Evolutionary conservation across 495 filamentous ascomycete genomes (phyloP).

Genomic region (Bacidia gigantensis): DNA sequence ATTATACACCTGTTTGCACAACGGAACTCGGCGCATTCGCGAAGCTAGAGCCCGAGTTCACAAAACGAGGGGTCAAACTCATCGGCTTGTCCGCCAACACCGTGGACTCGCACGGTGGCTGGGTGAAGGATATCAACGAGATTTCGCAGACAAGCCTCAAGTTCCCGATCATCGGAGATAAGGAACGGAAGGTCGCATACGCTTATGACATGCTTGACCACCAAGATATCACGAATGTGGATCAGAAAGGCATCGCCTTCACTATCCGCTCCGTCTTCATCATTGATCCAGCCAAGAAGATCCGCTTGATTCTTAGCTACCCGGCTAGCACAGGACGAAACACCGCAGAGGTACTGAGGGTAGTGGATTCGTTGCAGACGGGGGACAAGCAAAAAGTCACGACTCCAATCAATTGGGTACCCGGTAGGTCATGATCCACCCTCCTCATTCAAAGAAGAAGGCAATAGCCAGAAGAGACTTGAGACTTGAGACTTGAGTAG

Average conservation of each 20-base stretch:
- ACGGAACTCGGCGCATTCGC: slow-evolving; percentile 96
- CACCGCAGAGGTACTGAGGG: slow-evolving; percentile 86
- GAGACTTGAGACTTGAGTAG: not conserved
- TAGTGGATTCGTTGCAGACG: slow-evolving; percentile 92
- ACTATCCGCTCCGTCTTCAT: slow-evolving; percentile 98
- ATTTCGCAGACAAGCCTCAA: slow-evolving; percentile 64
- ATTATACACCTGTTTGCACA: slow-evolving; percentile 58
- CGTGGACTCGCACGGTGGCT: slow-evolving; percentile 45
- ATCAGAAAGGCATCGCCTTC: slow-evolving; percentile 91
- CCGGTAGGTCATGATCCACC: slow-evolving; percentile 20
- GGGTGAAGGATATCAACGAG: slow-evolving; percentile 87
- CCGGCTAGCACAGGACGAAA: slow-evolving; percentile 96
- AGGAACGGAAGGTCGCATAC: slow-evolving; percentile 82
- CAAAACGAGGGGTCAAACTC: slow-evolving; percentile 83
- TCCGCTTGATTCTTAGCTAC: slow-evolving; percentile 91
- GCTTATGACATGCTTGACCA: slow-evolving; percentile 94
- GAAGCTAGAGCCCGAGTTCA: slow-evolving; percentile 94
- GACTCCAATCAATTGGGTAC: slow-evolving; percentile 85
- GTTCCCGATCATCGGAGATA: slow-evolving; percentile 97
- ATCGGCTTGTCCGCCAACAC: slow-evolving; percentile 88
- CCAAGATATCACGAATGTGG: slow-evolving; percentile 75
- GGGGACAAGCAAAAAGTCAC: slow-evolving; percentile 93
- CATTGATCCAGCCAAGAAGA: slow-evolving; percentile 97
- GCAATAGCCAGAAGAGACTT: slow-evolving; percentile 26
- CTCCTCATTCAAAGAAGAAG: slow-evolving; percentile 18